Conservation (phyloP, 768 basidiomycete genomes). For the Hypsizygus marmoreus region DNA sequence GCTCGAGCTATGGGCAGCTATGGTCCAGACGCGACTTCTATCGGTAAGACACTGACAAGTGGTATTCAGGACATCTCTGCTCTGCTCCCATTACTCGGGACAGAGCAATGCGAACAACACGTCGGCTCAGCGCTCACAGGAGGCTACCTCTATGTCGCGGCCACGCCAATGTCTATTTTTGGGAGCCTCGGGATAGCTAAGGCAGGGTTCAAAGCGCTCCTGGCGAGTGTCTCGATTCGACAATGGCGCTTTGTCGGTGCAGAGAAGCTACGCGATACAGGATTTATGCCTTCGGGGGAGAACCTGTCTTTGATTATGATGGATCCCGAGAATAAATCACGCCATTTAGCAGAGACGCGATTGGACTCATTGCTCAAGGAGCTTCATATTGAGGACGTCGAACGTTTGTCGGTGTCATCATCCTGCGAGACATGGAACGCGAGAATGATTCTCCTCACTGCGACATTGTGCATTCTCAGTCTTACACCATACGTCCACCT, state of each 20-base stretch:
- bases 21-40: no score
- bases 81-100: conserved; percentile 23
- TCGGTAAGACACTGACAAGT: conserved; percentile 10
- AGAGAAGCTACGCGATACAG: conserved; percentile 7
- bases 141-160: conserved; percentile 22
- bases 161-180: conserved; percentile 23
- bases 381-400: not conserved
- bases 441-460: conserved; percentile 6
- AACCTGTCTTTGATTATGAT: conserved; percentile 16
- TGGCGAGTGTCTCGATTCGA: conserved; percentile 12
- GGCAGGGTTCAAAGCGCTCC: conserved; percentile 17
- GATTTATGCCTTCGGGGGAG: conserved; percentile 13
- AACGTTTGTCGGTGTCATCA: not conserved
- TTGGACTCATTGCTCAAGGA: conserved; percentile 8
- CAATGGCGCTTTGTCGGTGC: conserved; percentile 8
- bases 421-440: conserved; percentile 8
- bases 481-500: conserved; percentile 13
- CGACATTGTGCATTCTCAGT: not conserved
- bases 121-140: conserved; percentile 16
- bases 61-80: conserved; percentile 25
- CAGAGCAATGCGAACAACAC: conserved; percentile 23
- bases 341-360: conserved; percentile 10
- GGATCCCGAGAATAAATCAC: conserved; percentile 3
- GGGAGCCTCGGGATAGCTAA: conserved; percentile 21
- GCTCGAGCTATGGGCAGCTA: no score